Evolutionary conservation across 257 asterid species (phyloP).

Genomic region (Ehretia macrophylla): DNA sequence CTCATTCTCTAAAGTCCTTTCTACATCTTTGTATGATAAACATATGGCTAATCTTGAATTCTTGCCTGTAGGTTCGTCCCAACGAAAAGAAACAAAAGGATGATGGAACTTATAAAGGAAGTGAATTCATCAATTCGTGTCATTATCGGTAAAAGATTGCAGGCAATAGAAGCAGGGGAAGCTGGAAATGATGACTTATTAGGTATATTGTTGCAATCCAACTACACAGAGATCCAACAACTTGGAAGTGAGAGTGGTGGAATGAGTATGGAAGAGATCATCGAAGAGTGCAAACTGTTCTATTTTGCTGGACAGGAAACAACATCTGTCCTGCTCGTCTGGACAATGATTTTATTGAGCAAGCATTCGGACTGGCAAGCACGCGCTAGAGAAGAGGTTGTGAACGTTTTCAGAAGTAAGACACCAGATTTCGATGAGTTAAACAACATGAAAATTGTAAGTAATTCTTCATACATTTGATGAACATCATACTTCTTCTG

Average conservation of each 20-base stretch:
- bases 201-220: slow-evolving; percentile 22
- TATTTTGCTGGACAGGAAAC: slow-evolving; percentile 34
- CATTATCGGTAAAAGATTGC: slow-evolving; percentile 13
- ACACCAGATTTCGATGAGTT: slow-evolving; percentile 14
- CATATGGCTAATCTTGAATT: background rate
- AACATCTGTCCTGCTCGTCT: slow-evolving; percentile 14
- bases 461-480: background rate
- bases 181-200: slow-evolving; percentile 13
- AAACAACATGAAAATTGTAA: slow-evolving; percentile 26
- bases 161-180: slow-evolving; percentile 14
- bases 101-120: slow-evolving; percentile 10
- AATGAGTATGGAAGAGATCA: slow-evolving; percentile 20
- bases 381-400: slow-evolving; percentile 25
- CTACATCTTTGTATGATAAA: background rate
- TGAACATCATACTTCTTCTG: too few relatives aligned
- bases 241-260: slow-evolving; percentile 10
- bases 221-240: slow-evolving; percentile 4
- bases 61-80: slow-evolving; percentile 10
- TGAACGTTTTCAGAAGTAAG: slow-evolving; percentile 7
- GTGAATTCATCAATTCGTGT: slow-evolving; percentile 7
- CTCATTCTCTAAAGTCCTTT: background rate
- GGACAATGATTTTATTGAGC: slow-evolving; percentile 23
- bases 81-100: slow-evolving; percentile 15
- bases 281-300: slow-evolving; percentile 29
- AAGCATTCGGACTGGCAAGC: slow-evolving; percentile 19